These are phyloP conservation scores for Phytophthora rubi DNA, from an alignment of 352 stramenopile genomes.

Conservation along the genomic window DNA sequence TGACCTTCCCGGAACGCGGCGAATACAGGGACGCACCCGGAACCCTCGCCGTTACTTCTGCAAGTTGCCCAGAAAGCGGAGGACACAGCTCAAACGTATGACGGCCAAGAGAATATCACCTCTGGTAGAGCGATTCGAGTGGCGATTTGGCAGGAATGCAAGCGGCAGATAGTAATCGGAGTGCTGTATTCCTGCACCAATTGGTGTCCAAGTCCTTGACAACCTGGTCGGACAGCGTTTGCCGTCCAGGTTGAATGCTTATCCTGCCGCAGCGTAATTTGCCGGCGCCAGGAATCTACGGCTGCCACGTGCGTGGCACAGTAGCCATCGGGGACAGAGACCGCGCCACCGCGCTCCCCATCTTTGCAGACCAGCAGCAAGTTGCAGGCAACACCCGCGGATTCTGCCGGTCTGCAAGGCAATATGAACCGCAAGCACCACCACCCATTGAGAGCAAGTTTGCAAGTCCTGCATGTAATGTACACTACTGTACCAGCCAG, in stretches of 20 bases:
- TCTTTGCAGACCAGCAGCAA: slow-evolving; percentile 22
- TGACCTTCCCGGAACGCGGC: no score
- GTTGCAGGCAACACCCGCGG: slow-evolving; percentile 15
- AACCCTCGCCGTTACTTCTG: not conserved
- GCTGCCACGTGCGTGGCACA: slow-evolving; percentile 13
- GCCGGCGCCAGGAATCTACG: slow-evolving; percentile 15
- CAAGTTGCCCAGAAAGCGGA: not conserved
- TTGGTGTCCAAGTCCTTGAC: not conserved
- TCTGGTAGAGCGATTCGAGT: not conserved
- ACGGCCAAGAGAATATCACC: not conserved
- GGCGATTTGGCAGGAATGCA: not conserved
- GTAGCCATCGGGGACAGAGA: slow-evolving; percentile 24
- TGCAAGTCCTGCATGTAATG: not conserved
- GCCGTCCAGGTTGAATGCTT: slow-evolving; percentile 20
- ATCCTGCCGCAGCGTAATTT: not conserved
- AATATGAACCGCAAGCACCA: not conserved
- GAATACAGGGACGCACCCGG: no score
- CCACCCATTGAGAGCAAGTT: not conserved
- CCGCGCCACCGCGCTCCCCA: slow-evolving; percentile 11
- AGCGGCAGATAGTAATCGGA: no score
- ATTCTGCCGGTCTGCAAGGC: slow-evolving; percentile 19
- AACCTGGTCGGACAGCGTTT: slow-evolving; percentile 17
- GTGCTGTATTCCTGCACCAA: not conserved
- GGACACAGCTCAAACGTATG: not conserved
- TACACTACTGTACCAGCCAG: not conserved